These are phyloP conservation scores for Nothophaeocryptopus gaeumannii DNA, from an alignment of 2,329 filamentous ascomycete species.

Conservation along the genomic window DNA sequence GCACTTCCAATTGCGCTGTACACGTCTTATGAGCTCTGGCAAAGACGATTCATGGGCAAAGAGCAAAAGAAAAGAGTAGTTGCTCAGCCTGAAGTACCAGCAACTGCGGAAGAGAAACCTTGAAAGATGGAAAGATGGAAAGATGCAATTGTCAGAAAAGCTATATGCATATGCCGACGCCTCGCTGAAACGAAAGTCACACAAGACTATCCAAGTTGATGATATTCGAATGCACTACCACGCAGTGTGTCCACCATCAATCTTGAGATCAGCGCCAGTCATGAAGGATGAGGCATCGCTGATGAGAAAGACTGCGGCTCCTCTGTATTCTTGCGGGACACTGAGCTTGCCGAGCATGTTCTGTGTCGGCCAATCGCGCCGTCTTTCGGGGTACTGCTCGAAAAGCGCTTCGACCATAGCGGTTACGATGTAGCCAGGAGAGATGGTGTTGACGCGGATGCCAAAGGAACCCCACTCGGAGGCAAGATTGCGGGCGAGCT, in stretches of 20 bases:
- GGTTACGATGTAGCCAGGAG: constrained; percentile 75
- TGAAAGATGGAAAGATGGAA: constrained; percentile 5
- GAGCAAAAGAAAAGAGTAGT: constrained; percentile 24
- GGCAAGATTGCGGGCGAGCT: constrained; percentile 68
- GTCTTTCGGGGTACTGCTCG: constrained; percentile 65
- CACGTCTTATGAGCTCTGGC: constrained; percentile 29
- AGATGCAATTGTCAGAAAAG: no score
- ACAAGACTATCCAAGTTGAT: background rate
- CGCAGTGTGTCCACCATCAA: constrained; percentile 54
- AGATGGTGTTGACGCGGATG: constrained; percentile 76
- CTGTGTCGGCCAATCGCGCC: constrained; percentile 70
- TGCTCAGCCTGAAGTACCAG: background rate
- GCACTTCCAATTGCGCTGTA: constrained; percentile 29
- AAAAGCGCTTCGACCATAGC: constrained; percentile 83
- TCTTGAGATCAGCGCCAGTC: constrained; percentile 54
- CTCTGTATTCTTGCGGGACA: constrained; percentile 38
- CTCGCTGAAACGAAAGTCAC: background rate
- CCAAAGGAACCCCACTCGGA: constrained; percentile 69
- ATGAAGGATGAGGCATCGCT: constrained; percentile 51
- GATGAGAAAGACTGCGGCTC: constrained; percentile 40
- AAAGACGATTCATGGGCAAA: constrained; percentile 30
- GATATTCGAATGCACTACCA: constrained; percentile 41
- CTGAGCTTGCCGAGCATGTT: constrained; percentile 68
- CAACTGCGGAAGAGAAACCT: background rate
- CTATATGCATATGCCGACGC: background rate